These are phyloP conservation scores for Coemansia sp. DNA, from an alignment of 192 early-diverging fungal genomes.

Conservation along the genomic window DNA sequence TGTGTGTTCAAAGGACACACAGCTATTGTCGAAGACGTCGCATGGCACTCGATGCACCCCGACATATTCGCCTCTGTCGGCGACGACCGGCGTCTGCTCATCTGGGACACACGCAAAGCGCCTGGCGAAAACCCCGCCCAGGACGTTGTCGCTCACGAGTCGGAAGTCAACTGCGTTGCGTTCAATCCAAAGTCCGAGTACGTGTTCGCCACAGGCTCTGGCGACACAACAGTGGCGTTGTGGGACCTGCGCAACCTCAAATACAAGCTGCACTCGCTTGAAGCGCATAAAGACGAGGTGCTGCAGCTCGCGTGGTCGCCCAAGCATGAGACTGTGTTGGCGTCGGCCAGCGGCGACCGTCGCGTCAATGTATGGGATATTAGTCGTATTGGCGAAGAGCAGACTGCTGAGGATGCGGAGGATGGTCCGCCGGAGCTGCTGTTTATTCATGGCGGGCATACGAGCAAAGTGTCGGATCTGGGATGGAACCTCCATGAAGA, in stretches of 20 bases:
- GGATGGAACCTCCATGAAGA: slow-evolving; percentile 92
- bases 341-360: slow-evolving; percentile 86
- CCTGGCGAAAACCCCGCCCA: slow-evolving; percentile 63
- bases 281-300: slow-evolving; percentile 88
- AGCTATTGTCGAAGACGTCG: slow-evolving; percentile 93
- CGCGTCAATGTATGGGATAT: slow-evolving; percentile 95
- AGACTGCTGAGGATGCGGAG: slow-evolving; percentile 93
- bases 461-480: slow-evolving; percentile 94
- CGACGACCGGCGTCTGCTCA: slow-evolving; percentile 88
- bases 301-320: slow-evolving; percentile 94
- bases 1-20: slow-evolving; percentile 84
- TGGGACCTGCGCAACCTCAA: slow-evolving; percentile 97
- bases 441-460: slow-evolving; percentile 99
- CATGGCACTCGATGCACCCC: slow-evolving; percentile 83
- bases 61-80: slow-evolving; percentile 95
- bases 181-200: slow-evolving; percentile 91
- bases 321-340: slow-evolving; percentile 86
- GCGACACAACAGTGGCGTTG: slow-evolving; percentile 88
- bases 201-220: slow-evolving; percentile 89
- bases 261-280: slow-evolving; percentile 78
- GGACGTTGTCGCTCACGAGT: slow-evolving; percentile 78
- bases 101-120: slow-evolving; percentile 92
- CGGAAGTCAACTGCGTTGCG: slow-evolving; percentile 92
- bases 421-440: slow-evolving; percentile 96
- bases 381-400: slow-evolving; percentile 90